Evolutionary conservation across 1,139 yeast species (phyloP).

Genomic region (Meyerozyma smithsonii): DNA sequence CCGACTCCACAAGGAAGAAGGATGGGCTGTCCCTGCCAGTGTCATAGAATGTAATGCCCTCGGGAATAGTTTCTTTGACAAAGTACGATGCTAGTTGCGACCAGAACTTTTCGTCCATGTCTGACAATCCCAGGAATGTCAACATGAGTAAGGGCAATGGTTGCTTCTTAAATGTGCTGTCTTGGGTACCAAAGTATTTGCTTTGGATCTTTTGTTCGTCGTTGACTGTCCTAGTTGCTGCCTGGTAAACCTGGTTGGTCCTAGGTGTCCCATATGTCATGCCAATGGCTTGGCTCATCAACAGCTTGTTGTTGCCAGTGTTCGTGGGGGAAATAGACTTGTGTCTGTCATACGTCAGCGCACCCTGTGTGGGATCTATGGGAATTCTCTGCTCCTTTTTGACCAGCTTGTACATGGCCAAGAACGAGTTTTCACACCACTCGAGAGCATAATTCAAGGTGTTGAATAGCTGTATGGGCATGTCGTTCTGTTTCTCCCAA

Average conservation of each 20-base stretch:
- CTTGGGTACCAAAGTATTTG: slow-evolving; percentile 23
- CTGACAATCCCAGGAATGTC: slow-evolving; percentile 63
- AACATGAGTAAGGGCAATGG: slow-evolving; percentile 70
- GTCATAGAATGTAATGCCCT: slow-evolving; percentile 47
- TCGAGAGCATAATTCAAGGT: slow-evolving; percentile 85
- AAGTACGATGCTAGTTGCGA: slow-evolving; percentile 48
- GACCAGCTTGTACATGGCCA: slow-evolving; percentile 54
- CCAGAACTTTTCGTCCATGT: slow-evolving; percentile 66
- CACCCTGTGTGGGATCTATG: slow-evolving; percentile 8
- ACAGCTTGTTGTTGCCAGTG: slow-evolving; percentile 8
- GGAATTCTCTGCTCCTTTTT: slow-evolving; percentile 18
- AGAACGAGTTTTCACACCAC: slow-evolving; percentile 93
- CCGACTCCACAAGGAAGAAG: slow-evolving; percentile 75
- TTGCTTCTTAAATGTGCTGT: slow-evolving; percentile 40
- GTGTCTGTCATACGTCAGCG: slow-evolving; percentile 1
- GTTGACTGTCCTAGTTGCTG: slow-evolving; percentile 52
- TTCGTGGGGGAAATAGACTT: slow-evolving; percentile 4
- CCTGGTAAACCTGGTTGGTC: slow-evolving; percentile 54
- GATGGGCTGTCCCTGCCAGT: slow-evolving; percentile 29
- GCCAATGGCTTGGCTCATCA: slow-evolving; percentile 13
- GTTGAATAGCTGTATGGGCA: slow-evolving; percentile 57
- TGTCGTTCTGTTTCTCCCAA: slow-evolving; percentile 43
- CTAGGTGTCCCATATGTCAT: slow-evolving; percentile 55
- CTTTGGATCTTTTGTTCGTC: slow-evolving; percentile 36
- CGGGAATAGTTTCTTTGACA: slow-evolving; percentile 43